A percentile compares a stretch with the other conserved stretches of the same genome.
Conservation (phyloP, 2,329 filamentous ascomycete genomes). For the Fusarium staphyleae region DNA sequence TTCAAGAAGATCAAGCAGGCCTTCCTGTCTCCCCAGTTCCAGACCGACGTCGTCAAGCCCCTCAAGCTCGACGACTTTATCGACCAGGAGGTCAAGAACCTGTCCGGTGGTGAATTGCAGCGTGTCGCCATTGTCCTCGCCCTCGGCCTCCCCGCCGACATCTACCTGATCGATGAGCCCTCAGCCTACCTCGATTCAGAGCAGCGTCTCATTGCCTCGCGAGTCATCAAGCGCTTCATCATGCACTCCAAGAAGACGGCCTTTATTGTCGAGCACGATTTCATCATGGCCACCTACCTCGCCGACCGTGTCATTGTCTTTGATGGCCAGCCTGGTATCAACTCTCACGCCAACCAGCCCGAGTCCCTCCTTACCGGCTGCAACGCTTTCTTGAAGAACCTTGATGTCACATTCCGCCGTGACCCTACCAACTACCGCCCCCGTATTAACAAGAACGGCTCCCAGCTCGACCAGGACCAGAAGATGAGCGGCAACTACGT, state of each 20-base stretch:
- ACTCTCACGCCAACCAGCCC: slow-evolving; percentile 86
- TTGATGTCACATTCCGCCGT: slow-evolving; percentile 98
- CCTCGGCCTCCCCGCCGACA: slow-evolving; percentile 94
- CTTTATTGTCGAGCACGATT: slow-evolving; percentile 99
- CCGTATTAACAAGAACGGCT: slow-evolving; percentile 97
- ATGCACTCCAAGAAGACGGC: slow-evolving; percentile 99
- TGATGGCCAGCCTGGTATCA: slow-evolving; percentile 88
- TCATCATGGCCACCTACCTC: slow-evolving; percentile 86
- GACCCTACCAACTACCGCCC: slow-evolving; percentile 96
- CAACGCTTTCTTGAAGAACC: slow-evolving; percentile 94
- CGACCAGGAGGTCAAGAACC: slow-evolving; percentile 98
- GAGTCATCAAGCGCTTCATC: slow-evolving; percentile 99
- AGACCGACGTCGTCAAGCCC: slow-evolving; percentile 99
- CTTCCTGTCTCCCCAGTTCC: slow-evolving; percentile 97
- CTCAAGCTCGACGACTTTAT: slow-evolving; percentile 99
- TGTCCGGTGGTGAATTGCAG: slow-evolving; percentile 99
- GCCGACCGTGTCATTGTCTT: slow-evolving; percentile 98
- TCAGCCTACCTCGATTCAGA: slow-evolving; percentile 98
- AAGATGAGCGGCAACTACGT: slow-evolving; percentile 92
- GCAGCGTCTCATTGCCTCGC: slow-evolving; percentile 95
- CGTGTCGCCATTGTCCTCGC: slow-evolving; percentile 97
- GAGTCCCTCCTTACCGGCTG: slow-evolving; percentile 94
- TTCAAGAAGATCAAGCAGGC: slow-evolving; percentile 99
- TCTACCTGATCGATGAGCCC: slow-evolving; percentile 98
- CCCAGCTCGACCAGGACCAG: slow-evolving; percentile 97